phyloP scores from a whole-genome alignment of 768 basidiomycete genomes.

The Asterophora lycoperdoides region DNA sequence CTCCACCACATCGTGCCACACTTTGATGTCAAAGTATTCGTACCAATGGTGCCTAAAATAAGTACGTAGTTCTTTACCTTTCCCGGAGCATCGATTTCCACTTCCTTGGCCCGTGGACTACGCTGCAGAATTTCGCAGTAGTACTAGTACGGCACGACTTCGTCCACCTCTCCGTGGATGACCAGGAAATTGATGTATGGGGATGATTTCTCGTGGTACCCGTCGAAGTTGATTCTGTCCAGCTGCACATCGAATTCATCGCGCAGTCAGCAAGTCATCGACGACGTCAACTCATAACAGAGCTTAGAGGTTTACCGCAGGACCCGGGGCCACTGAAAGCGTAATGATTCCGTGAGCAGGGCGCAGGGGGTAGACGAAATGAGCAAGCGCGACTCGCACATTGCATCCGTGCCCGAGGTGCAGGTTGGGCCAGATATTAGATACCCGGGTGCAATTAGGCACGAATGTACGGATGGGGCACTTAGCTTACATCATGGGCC shows the following conservation, averaged over 20 bases:
- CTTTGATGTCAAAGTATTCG: constrained; percentile 40
- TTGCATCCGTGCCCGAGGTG: constrained; percentile 26
- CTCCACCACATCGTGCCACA: constrained; percentile 38
- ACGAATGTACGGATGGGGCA: no score
- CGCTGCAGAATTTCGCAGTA: constrained; percentile 30
- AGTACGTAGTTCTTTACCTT: constrained; percentile 31
- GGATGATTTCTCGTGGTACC: constrained; percentile 29
- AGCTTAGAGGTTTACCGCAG: neutral
- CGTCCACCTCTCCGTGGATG: constrained; percentile 39
- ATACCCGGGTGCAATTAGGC: constrained; percentile 9
- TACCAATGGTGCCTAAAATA: constrained; percentile 46
- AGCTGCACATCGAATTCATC: constrained; percentile 13
- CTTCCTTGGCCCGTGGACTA: constrained; percentile 34
- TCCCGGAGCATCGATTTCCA: constrained; percentile 26
- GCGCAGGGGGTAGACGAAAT: neutral
- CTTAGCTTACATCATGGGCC: no score
- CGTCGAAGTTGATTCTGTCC: constrained; percentile 27
- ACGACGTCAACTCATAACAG: neutral
- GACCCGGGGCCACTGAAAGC: constrained; percentile 22
- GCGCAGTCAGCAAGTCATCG: neutral
- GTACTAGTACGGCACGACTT: constrained; percentile 33
- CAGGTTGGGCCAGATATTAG: constrained; percentile 30
- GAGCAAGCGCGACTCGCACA: constrained; percentile 19
- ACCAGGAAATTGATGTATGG: constrained; percentile 30
- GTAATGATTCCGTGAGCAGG: neutral